Evolutionary conservation across 345 rosid genomes (phyloP).

Genomic region (Brassica rapa): DNA sequence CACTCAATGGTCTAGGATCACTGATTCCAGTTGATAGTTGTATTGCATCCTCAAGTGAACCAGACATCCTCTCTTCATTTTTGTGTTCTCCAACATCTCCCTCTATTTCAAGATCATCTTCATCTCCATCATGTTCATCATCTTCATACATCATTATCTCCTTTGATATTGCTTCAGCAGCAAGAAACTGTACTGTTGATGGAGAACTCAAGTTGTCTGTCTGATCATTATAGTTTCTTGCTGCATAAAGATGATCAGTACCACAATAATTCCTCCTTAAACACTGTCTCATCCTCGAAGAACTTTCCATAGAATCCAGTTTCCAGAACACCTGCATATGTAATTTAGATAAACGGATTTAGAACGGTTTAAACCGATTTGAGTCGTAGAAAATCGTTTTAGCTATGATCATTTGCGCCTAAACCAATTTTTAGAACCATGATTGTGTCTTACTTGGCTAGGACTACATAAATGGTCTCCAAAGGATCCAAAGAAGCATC

Average conservation of each 20-base stretch:
- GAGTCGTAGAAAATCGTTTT: too few relatives aligned
- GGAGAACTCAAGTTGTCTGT: constrained; percentile 47
- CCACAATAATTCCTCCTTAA: constrained; percentile 72
- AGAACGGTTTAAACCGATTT: too few relatives aligned
- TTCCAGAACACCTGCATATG: constrained; percentile 78
- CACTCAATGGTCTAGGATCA: constrained; percentile 55
- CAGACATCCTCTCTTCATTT: constrained; percentile 47
- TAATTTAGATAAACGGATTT: neutral
- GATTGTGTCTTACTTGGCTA: constrained; percentile 54
- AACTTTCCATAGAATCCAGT: constrained; percentile 89
- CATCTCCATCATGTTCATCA: constrained; percentile 56
- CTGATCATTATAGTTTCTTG: constrained; percentile 66
- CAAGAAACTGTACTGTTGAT: constrained; percentile 61
- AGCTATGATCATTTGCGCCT: too few relatives aligned
- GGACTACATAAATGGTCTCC: constrained; percentile 57
- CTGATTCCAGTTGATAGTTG: constrained; percentile 46
- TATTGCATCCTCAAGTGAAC: constrained; percentile 50
- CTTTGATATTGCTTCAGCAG: constrained; percentile 73
- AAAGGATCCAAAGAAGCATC: constrained; percentile 79
- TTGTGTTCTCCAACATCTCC: constrained; percentile 45
- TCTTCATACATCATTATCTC: constrained; percentile 63
- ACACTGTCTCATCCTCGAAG: constrained; percentile 90
- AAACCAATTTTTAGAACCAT: too few relatives aligned
- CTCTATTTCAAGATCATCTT: constrained; percentile 51
- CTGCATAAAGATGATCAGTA: constrained; percentile 69